These are phyloP conservation scores for Erythrophleum fordii DNA, from an alignment of 306 rosid species.

Conservation along the genomic window DNA sequence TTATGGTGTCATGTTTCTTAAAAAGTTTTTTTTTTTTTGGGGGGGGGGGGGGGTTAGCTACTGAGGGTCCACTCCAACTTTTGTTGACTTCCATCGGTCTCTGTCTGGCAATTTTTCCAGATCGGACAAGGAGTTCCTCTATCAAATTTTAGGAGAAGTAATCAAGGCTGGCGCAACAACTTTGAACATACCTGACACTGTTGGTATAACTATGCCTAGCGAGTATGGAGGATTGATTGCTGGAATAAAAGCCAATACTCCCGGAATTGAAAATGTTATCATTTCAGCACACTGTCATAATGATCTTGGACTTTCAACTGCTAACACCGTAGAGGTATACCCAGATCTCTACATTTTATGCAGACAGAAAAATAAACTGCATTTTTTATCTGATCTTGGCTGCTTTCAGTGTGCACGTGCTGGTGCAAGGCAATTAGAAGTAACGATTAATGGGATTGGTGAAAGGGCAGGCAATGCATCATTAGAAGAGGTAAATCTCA, in stretches of 20 bases:
- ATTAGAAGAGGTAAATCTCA: constrained; percentile 75
- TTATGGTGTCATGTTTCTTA: neutral
- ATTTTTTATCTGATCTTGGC: constrained; percentile 29
- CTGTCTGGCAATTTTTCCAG: constrained; percentile 41
- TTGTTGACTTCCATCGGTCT: neutral
- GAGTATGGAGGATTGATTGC: constrained; percentile 85
- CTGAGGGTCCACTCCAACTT: neutral
- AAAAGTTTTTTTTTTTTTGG: too few relatives aligned
- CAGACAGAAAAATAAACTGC: neutral
- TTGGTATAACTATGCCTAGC: constrained; percentile 71
- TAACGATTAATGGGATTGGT: constrained; percentile 96
- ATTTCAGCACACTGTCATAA: constrained; percentile 98
- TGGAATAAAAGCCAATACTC: constrained; percentile 87
- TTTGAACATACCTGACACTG: constrained; percentile 95
- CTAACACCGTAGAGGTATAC: constrained; percentile 84
- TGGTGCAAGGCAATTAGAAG: constrained; percentile 98
- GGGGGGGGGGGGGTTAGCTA: too few relatives aligned
- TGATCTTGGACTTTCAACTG: constrained; percentile 95
- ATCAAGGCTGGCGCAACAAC: constrained; percentile 98
- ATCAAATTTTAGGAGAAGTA: constrained; percentile 87
- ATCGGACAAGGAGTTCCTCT: constrained; percentile 88
- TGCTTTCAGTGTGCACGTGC: constrained; percentile 84
- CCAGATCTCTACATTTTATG: neutral
- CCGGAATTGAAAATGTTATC: constrained; percentile 82
- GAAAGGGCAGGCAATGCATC: constrained; percentile 99